Base-by-base conservation (phyloP, 164 flowering plant species). In the Taxillus chinensis region DNA sequence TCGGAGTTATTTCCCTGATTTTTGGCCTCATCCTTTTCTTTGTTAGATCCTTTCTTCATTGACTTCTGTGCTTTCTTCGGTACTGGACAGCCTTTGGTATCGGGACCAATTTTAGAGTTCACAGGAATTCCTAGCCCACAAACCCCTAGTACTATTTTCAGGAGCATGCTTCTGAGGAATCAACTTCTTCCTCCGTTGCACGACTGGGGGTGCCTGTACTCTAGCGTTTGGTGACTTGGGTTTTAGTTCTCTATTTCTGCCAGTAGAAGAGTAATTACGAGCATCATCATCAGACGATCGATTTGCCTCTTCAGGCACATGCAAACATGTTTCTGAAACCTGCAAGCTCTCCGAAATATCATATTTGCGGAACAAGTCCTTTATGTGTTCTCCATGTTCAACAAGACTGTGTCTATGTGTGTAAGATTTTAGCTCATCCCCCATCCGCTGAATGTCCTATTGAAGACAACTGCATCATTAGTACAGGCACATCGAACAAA, bases 351-450 rank as follows among this genome's bases (percentile, higher is more conserved):
- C 87, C n/a, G 75, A 52, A 27, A 82, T 75, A 41, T 71, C 74
- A 63, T 87, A 89, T 61, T 67, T 68, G 57, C 65, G 80, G 57
- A 85, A 77, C 42, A 93, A 67, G 39, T 83, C 85, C 59, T 82
- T 86, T 46, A 81, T 78, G 49, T 71, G 11, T 53, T 82, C 90
- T 64, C 75, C 87, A 51, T 73, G 77, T 59, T 85, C 96, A 64
- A 45, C 40, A n/a, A 90, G 83, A 42, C 81, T 74, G 69, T 90
- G 75, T 7, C 82, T 80, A 2, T 73, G 75, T 0, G 61, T 83
- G 77, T 93, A 93, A 5, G 80, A 63, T 71, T 77, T 86, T 41
- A 93, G 81, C 69, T 93, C 96, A 58, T 89, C 89, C 10, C 80
- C 71, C 84, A 93, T 48, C 41, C 64, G 62, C 66, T 88, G 95